Conservation (phyloP, 176 grass and related monocot species). For the Triticum turgidum region DNA sequence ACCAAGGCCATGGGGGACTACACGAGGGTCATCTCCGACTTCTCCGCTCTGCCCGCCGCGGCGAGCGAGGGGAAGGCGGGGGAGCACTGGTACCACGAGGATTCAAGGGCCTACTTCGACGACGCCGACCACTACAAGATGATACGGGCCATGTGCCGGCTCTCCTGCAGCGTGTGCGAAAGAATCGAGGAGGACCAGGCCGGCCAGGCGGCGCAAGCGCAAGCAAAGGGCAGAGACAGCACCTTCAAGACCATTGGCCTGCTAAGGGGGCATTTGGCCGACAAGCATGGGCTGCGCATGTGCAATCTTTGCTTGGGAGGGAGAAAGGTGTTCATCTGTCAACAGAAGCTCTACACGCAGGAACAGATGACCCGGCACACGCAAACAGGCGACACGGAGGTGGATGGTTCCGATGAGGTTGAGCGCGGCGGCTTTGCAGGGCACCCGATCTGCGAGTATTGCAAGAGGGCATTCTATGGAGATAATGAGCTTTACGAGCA, state of each 20-base stretch:
- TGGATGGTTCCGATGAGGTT: conserved; percentile 79
- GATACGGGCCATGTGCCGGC: conserved; percentile 89
- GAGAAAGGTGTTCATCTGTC: conserved; percentile 96
- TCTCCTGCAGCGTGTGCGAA: conserved; percentile 95
- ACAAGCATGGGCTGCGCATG: conserved; percentile 67
- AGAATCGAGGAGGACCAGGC: conserved; percentile 36
- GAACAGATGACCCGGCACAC: conserved; percentile 68
- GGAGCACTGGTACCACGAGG: conserved; percentile 91
- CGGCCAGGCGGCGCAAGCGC: conserved; percentile 24
- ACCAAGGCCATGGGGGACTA: conserved; percentile 93
- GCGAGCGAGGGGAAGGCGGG: conserved; percentile 60
- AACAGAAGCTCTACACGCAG: conserved; percentile 90
- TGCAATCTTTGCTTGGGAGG: conserved; percentile 90
- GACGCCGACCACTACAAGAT: conserved; percentile 87
- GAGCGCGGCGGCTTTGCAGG: conserved; percentile 87
- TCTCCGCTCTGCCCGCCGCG: conserved; percentile 46
- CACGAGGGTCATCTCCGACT: conserved; percentile 77
- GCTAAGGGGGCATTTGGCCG: conserved; percentile 79
- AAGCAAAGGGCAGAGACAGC: conserved; percentile 48
- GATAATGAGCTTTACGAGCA: conserved; percentile 93
- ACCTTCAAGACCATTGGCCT: conserved; percentile 85
- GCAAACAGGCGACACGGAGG: conserved; percentile 79
- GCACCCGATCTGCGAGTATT: conserved; percentile 79
- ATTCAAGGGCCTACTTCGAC: conserved; percentile 76
- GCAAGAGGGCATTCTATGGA: conserved; percentile 75